Percentiles rank a stretch among this genome's conserved stretches.
Evolutionary conservation across 164 flowering plant genomes (phyloP).

Genomic region (Sextonia rubra): DNA sequence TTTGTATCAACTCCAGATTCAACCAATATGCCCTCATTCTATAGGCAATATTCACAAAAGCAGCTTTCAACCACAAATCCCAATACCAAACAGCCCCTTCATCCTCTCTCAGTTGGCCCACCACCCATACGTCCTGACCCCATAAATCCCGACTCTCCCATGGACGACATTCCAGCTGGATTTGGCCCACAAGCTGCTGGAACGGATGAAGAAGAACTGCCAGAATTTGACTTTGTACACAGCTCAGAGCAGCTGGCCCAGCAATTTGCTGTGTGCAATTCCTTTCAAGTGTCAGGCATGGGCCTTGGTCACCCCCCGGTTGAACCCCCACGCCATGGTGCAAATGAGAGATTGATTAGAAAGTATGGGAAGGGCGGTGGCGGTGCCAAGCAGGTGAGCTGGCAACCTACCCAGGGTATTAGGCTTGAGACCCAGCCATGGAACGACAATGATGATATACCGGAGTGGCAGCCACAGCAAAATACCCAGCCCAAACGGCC

Average conservation of each 20-base stretch:
- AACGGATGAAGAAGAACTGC: constrained; percentile 86
- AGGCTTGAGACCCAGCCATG: constrained; percentile 43
- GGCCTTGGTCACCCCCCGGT: neutral
- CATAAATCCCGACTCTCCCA: constrained; percentile 36
- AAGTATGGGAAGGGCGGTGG: constrained; percentile 80
- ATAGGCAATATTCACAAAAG: constrained; percentile 50
- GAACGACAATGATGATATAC: constrained; percentile 88
- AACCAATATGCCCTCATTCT: constrained; percentile 63
- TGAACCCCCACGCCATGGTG: constrained; percentile 36
- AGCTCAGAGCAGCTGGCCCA: constrained; percentile 20
- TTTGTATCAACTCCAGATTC: constrained; percentile 51
- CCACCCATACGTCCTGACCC: constrained; percentile 15
- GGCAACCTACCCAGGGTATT: constrained; percentile 11
- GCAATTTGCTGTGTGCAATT: constrained; percentile 5
- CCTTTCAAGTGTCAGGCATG: constrained; percentile 1
- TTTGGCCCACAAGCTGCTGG: constrained; percentile 68
- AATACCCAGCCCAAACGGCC: constrained; percentile 13
- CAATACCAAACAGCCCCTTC: constrained; percentile 16
- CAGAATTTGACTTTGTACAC: constrained; percentile 71
- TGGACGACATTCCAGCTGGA: constrained; percentile 80
- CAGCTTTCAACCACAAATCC: constrained; percentile 32
- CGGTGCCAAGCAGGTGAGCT: neutral
- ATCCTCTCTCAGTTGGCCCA: constrained; percentile 13
- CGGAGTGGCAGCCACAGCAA: constrained; percentile 82
- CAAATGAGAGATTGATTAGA: constrained; percentile 70